These are phyloP conservation scores for Leccinum griseonigrum DNA, from an alignment of 1,284 basidiomycete genomes.

Conservation along the genomic window DNA sequence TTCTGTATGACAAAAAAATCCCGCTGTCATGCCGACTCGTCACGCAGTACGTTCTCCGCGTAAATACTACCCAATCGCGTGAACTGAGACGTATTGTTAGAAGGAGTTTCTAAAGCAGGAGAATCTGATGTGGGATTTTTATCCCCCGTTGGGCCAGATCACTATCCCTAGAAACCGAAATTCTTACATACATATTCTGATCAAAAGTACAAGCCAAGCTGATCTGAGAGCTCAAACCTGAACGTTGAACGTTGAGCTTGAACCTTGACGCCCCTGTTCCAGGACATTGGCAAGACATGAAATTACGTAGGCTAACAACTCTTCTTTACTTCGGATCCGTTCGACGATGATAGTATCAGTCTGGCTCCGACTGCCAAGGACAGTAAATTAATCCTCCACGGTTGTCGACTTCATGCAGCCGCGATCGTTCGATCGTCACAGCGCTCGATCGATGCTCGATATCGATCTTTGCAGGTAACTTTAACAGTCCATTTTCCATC, in stretches of 20 bases:
- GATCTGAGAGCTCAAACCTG: not conserved
- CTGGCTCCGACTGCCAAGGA: not conserved
- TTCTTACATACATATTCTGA: not conserved
- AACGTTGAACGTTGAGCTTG: not conserved
- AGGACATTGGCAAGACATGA: not conserved
- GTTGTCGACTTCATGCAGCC: not conserved
- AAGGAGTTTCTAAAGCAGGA: not conserved
- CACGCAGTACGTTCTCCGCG: not conserved
- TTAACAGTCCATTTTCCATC: not conserved
- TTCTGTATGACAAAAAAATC: not conserved
- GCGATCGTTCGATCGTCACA: not conserved
- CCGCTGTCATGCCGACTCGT: not conserved
- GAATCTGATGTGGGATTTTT: not conserved
- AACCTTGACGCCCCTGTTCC: not conserved
- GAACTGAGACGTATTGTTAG: not conserved
- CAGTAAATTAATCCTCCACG: not conserved
- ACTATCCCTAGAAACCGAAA: not conserved
- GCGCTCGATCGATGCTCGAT: not conserved
- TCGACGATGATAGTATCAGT: not conserved
- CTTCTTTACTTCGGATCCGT: not conserved
- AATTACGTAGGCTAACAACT: not conserved
- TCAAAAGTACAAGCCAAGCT: not conserved
- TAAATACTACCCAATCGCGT: not conserved
- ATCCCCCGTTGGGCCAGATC: not conserved
- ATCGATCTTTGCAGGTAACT: not conserved